Percentiles rank a stretch among this genome's conserved stretches.
Conservation (phyloP, 2,329 filamentous ascomycete genomes). For the Neofusicoccum cordaticola region DNA sequence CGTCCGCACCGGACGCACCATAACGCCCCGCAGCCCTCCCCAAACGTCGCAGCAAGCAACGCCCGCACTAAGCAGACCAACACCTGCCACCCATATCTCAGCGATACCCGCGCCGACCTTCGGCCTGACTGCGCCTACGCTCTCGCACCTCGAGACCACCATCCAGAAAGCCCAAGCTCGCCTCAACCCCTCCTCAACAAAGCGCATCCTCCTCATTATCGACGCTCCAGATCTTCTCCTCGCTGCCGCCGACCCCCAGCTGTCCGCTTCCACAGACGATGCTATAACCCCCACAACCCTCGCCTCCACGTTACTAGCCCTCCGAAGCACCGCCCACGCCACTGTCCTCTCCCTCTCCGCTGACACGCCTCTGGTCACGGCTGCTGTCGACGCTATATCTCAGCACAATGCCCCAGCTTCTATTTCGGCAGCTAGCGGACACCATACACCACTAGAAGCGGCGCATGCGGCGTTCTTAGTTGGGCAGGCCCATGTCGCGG, state of each 20-base stretch:
- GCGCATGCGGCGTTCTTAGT: constrained; percentile 70
- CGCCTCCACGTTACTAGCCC: constrained; percentile 27
- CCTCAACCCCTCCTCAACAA: constrained; percentile 16
- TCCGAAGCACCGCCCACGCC: constrained; percentile 58
- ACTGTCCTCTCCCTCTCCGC: constrained; percentile 68
- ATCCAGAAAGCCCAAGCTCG: constrained; percentile 29
- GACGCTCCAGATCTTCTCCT: constrained; percentile 45
- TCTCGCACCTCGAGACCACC: constrained; percentile 26
- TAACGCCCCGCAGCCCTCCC: constrained; percentile 5
- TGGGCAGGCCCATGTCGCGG: constrained; percentile 70
- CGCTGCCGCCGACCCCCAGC: constrained; percentile 31
- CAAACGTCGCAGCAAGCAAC: neutral
- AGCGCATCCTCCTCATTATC: constrained; percentile 42
- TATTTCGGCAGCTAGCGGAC: neutral
- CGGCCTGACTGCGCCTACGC: constrained; percentile 28
- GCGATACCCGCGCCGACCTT: constrained; percentile 8
- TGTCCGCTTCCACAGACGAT: neutral
- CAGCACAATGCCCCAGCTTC: constrained; percentile 18
- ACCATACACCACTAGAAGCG: constrained; percentile 64
- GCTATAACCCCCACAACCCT: constrained; percentile 24
- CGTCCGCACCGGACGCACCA: constrained; percentile 20
- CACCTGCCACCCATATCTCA: neutral
- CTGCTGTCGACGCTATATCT: constrained; percentile 41
- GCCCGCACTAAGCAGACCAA: neutral
- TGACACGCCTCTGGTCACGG: constrained; percentile 64